Conservation (phyloP, 495 filamentous ascomycete genomes). For the Aspergillus baeticus region DNA sequence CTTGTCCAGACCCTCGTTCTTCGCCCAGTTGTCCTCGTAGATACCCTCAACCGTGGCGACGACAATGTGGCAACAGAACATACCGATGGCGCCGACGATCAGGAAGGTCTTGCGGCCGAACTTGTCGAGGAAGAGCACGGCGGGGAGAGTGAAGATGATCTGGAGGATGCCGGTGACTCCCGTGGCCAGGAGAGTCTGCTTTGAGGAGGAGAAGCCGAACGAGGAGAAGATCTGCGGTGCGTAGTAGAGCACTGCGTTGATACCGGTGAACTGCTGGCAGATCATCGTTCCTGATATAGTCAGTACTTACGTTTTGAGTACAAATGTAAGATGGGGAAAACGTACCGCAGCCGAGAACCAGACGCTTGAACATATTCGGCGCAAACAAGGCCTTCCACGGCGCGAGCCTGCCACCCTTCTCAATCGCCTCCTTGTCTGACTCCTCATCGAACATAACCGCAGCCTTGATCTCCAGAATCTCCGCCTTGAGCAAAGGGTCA, state of each 20-base stretch:
- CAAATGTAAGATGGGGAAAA: not conserved
- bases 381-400: slow-evolving; percentile 53
- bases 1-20: slow-evolving; percentile 21
- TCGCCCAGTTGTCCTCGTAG: slow-evolving; percentile 33
- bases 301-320: not conserved
- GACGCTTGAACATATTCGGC: slow-evolving; percentile 61
- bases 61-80: slow-evolving; percentile 55
- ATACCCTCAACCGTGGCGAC: slow-evolving; percentile 39
- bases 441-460: slow-evolving; percentile 58
- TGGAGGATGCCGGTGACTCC: slow-evolving; percentile 71
- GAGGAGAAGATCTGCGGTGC: slow-evolving; percentile 37
- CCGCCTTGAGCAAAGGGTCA: slow-evolving; percentile 60
- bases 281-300: slow-evolving; percentile 18
- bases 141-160: slow-evolving; percentile 65
- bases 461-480: slow-evolving; percentile 66
- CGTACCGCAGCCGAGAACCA: slow-evolving; percentile 50
- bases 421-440: slow-evolving; percentile 28
- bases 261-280: slow-evolving; percentile 63
- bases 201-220: slow-evolving; percentile 32
- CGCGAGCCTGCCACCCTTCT: slow-evolving; percentile 51
- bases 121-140: slow-evolving; percentile 69
- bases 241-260: slow-evolving; percentile 64
- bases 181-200: slow-evolving; percentile 62
- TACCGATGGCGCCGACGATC: slow-evolving; percentile 67
- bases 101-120: slow-evolving; percentile 70